Base-by-base conservation (phyloP, 140 eudicot species). In the Oenanthe javanica region DNA sequence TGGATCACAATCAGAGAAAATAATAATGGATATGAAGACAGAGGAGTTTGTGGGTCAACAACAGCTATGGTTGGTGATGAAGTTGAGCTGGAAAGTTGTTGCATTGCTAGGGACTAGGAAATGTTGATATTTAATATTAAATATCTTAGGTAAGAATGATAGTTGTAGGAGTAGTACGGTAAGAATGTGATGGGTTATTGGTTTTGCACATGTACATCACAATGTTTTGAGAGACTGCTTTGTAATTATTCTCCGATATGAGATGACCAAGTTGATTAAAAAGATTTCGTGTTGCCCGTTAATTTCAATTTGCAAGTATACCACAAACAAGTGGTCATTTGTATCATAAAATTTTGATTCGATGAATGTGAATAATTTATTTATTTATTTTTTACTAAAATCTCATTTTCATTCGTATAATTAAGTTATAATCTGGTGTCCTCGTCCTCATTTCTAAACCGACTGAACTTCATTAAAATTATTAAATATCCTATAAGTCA, bases 211-310 rank as follows among this genome's bases (percentile, higher is more conserved):
- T 64, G 72, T 64, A 66, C 18, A 66, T 10, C 27, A 66, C 42
- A 66, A 25, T 66, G 72, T 27, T 66, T 66, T 27, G 72, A 27
- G 72, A 66, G 36, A 57, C 66, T 19, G 64, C 6, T 55, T 1
- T 5, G 19, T 55, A 59, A 21, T 59, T 7, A 59, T 21, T 59
- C 31, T 59, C 31, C 11, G 9, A 7, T 59, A 5, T 6, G 64
- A 75, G 87, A 94, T 66, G 87, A 18, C 19, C 19, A 51, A 51
- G 57, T 51, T 14, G 57, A 51, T 51, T 51, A 51, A 12, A 13
- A 14, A 12, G 19, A 14, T 51, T 51, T 51, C 57, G 19, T 12
- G 4, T 12, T 50, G 16, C 55, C 55, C 2, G 3, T 3, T 50
- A 50, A 50, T 50, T 10, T 50, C 4, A 50, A 50, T 50, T 50